Conservation (phyloP, 805 yeast species). For the Saccharomycopsis synnaedendra region DNA sequence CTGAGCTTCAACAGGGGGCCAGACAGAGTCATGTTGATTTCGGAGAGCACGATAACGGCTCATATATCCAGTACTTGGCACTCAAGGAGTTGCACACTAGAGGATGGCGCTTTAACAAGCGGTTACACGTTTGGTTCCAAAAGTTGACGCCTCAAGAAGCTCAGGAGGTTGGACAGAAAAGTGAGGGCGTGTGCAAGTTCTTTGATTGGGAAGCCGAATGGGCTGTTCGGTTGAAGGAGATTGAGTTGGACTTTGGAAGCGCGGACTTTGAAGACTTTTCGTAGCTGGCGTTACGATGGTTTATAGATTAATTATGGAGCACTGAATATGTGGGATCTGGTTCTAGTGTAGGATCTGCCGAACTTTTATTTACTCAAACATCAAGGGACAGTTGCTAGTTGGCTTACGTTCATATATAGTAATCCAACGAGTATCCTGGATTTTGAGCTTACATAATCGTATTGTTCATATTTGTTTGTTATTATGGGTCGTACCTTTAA, state of each 20-base stretch:
- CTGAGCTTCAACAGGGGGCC: background rate
- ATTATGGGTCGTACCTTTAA: no score
- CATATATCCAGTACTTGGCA: constrained; percentile 62
- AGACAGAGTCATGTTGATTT: constrained; percentile 1
- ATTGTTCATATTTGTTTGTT: no score
- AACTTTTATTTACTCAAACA: no score
- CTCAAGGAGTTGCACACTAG: constrained; percentile 63
- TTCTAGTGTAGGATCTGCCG: no score
- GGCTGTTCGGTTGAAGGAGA: constrained; percentile 28
- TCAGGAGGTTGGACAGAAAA: constrained; percentile 28
- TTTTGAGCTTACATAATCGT: no score
- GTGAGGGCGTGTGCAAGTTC: constrained; percentile 49
- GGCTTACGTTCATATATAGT: no score
- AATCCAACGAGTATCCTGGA: no score
- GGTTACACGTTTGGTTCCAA: constrained; percentile 71
- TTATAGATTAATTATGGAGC: no score
- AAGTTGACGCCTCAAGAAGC: constrained; percentile 44
- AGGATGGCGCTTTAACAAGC: constrained; percentile 67
- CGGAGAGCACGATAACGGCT: constrained; percentile 34
- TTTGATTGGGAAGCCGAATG: constrained; percentile 73
- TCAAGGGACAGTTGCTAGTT: no score
- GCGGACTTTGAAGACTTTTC: constrained; percentile 39
- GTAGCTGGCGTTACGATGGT: background rate
- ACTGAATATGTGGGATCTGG: no score
- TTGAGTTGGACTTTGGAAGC: constrained; percentile 40